These are phyloP conservation scores for Trichocomaceae sp. DNA, from an alignment of 2,329 filamentous ascomycete genomes.

Conservation along the genomic window DNA sequence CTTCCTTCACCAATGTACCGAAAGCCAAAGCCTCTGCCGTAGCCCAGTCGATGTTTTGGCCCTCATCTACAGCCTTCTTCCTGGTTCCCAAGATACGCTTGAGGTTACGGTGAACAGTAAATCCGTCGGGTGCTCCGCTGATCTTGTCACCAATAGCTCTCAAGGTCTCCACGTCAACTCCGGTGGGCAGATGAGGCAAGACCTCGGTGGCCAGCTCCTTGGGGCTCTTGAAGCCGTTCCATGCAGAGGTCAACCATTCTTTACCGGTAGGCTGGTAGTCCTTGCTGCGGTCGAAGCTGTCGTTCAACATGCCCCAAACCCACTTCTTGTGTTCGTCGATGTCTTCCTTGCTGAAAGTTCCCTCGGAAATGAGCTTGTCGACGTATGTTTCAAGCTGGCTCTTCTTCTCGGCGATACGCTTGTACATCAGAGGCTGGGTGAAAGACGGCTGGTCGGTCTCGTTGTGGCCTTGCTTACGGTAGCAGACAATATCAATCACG, in stretches of 20 bases:
- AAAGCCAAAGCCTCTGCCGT: conserved; percentile 95
- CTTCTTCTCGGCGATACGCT: conserved; percentile 80
- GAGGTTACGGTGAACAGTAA: conserved; percentile 86
- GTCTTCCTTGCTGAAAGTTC: conserved; percentile 94
- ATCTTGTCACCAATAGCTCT: conserved; percentile 78
- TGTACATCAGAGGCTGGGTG: conserved; percentile 99
- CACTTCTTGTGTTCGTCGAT: conserved; percentile 99
- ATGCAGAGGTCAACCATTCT: conserved; percentile 97
- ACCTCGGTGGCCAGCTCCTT: conserved; percentile 95
- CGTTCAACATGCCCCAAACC: conserved; percentile 98
- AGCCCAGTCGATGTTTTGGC: conserved; percentile 94
- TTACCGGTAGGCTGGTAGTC: conserved; percentile 95
- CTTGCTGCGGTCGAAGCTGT: conserved; percentile 95
- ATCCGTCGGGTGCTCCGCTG: conserved; percentile 71
- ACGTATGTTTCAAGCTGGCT: conserved; percentile 86
- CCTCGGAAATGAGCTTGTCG: conserved; percentile 81
- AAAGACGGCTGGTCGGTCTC: conserved; percentile 99
- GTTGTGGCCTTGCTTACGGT: conserved; percentile 98
- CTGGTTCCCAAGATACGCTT: conserved; percentile 90
- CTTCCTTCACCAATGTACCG: conserved; percentile 81
- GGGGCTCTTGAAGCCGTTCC: conserved; percentile 99
- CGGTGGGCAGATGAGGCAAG: conserved; percentile 82
- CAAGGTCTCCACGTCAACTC: conserved; percentile 64
- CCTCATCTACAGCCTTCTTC: conserved; percentile 86
- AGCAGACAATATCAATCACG: conserved; percentile 96